Evolutionary conservation across 805 yeast genomes (phyloP).

Genomic region (Zygoascus bituminiphila): DNA sequence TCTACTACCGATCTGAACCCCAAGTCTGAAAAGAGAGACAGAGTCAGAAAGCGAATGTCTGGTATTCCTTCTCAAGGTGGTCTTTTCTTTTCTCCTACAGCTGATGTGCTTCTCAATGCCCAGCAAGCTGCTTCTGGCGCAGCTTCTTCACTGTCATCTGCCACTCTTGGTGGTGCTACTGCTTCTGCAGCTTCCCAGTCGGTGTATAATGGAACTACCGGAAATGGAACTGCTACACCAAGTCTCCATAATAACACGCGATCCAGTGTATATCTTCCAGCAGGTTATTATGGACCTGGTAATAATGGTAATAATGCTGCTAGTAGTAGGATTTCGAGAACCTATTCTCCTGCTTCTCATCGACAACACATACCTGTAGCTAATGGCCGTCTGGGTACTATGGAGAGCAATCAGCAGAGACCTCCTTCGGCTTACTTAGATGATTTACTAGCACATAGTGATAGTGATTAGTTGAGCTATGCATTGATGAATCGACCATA

Average conservation of each 20-base stretch:
- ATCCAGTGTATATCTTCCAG: conserved; percentile 22
- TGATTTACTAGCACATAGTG: conserved; percentile 26
- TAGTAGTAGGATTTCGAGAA: conserved; percentile 16
- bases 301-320: conserved; percentile 14
- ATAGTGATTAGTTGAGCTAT: conserved; percentile 1
- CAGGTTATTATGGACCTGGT: conserved; percentile 22
- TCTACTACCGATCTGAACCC: background rate
- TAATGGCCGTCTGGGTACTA: conserved; percentile 3
- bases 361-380: conserved; percentile 3
- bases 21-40: background rate
- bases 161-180: conserved; percentile 1
- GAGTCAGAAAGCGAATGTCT: background rate
- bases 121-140: conserved; percentile 11
- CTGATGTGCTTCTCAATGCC: conserved; percentile 52
- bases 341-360: conserved; percentile 11
- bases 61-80: conserved; percentile 11
- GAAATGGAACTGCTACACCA: background rate
- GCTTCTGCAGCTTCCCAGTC: background rate
- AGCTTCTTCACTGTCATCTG: conserved; percentile 1
- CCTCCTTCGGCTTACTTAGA: conserved; percentile 33
- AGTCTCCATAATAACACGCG: conserved; percentile 6
- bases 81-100: conserved; percentile 73
- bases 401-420: conserved; percentile 18
- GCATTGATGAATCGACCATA: background rate
- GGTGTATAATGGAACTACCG: background rate